phyloP scores from a whole-genome alignment of 768 basidiomycete genomes.

The Mycena maculata region DNA sequence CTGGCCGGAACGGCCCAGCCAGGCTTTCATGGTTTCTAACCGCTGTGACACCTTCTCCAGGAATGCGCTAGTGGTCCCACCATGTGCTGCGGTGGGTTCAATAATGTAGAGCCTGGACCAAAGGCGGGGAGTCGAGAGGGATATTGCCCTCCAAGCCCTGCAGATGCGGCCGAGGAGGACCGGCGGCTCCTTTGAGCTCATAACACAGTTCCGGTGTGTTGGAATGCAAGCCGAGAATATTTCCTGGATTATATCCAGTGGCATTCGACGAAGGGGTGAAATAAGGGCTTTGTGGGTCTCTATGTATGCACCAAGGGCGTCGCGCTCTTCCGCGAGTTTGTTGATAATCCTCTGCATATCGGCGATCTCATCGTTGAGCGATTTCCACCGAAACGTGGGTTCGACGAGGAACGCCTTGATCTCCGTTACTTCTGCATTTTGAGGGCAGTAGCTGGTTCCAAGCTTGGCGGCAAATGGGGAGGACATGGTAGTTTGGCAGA shows the following conservation, averaged over 20 bases:
- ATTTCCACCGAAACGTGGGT: background rate
- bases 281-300: background rate
- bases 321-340: background rate
- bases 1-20: slow-evolving; percentile 7
- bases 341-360: background rate
- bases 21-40: background rate
- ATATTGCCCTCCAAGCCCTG: background rate
- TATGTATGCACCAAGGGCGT: background rate
- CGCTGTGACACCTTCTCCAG: slow-evolving; percentile 8
- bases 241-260: background rate
- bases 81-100: background rate
- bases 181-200: slow-evolving; percentile 6
- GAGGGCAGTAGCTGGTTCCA: slow-evolving; percentile 23
- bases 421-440: slow-evolving; percentile 1
- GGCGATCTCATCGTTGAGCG: slow-evolving; percentile 11
- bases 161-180: slow-evolving; percentile 3
- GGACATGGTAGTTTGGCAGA: background rate
- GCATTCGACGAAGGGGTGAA: background rate
- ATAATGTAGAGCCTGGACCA: slow-evolving; percentile 35
- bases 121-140: slow-evolving; percentile 36
- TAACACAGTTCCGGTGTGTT: slow-evolving; percentile 9
- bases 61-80: background rate
- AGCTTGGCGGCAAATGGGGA: slow-evolving; percentile 14
- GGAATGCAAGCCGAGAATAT: slow-evolving; percentile 4
- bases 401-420: slow-evolving; percentile 9